phyloP scores from a whole-genome alignment of 225 moss, liverwort and hornwort species.

The Bryum argenteum region DNA sequence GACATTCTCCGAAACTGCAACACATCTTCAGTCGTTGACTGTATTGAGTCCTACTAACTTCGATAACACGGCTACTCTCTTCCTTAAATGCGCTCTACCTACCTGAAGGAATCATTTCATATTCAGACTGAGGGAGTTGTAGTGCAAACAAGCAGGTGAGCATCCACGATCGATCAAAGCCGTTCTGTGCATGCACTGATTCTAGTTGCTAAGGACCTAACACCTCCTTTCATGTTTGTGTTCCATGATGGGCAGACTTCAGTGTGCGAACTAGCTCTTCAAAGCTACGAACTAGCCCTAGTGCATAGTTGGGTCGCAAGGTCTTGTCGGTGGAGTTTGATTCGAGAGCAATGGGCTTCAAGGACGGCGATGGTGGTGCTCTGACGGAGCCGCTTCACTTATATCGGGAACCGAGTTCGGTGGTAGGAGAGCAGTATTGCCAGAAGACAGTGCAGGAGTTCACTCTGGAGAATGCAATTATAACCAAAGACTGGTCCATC shows the following conservation, averaged over 20 bases:
- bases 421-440: constrained; percentile 46
- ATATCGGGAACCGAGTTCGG: constrained; percentile 16
- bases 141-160: not conserved
- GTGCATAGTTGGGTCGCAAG: not conserved
- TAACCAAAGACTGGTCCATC: constrained; percentile 46
- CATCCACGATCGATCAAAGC: not conserved
- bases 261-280: too few species aligned
- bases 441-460: constrained; percentile 32
- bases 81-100: not conserved
- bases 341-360: constrained; percentile 9
- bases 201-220: too few species aligned
- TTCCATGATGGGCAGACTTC: too few species aligned
- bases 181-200: too few species aligned
- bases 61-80: not conserved
- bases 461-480: constrained; percentile 32
- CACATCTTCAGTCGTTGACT: not conserved
- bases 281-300: not conserved
- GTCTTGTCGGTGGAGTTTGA: not conserved
- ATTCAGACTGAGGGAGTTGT: not conserved
- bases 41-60: not conserved
- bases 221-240: too few species aligned
- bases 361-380: not conserved
- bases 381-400: constrained; percentile 25
- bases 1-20: not conserved
- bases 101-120: not conserved